These are phyloP conservation scores for Dalbergia oliveri DNA, from an alignment of 306 rosid species.

Conservation along the genomic window DNA sequence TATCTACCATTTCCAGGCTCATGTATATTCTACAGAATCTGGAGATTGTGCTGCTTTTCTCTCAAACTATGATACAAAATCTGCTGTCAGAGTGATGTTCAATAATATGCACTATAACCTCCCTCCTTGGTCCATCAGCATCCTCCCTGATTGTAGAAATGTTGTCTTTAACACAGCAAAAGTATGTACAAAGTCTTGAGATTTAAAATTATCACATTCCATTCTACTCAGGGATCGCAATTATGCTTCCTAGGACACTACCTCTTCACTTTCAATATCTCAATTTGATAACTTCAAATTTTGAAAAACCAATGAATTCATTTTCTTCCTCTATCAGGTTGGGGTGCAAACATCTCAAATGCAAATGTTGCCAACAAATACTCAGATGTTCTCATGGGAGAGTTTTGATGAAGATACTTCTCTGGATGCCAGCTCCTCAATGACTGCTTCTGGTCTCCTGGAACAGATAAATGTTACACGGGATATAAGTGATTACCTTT, in stretches of 20 bases:
- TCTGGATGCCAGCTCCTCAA: constrained; percentile 71
- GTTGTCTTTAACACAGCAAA: constrained; percentile 94
- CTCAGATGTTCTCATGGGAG: constrained; percentile 82
- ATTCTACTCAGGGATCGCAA: constrained; percentile 28
- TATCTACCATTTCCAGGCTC: constrained; percentile 67
- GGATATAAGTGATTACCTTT: constrained; percentile 92
- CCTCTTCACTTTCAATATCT: constrained; percentile 33
- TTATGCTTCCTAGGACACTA: constrained; percentile 28
- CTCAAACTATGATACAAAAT: constrained; percentile 76
- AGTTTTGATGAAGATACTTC: constrained; percentile 84
- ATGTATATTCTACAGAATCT: constrained; percentile 79
- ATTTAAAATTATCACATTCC: constrained; percentile 25
- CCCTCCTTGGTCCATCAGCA: constrained; percentile 98
- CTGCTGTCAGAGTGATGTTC: constrained; percentile 89
- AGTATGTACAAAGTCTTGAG: constrained; percentile 52
- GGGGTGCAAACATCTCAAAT: constrained; percentile 98
- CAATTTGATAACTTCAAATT: constrained; percentile 12
- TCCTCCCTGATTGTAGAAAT: constrained; percentile 96
- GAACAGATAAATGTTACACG: constrained; percentile 96
- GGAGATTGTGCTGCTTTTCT: constrained; percentile 96
- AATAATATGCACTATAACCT: constrained; percentile 95
- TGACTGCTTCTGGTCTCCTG: constrained; percentile 85
- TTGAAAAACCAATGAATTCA: constrained; percentile 37
- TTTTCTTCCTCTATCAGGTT: constrained; percentile 60
- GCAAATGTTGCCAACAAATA: constrained; percentile 89